Conservation (phyloP, 257 asterid species). For the Solanum piurae region DNA sequence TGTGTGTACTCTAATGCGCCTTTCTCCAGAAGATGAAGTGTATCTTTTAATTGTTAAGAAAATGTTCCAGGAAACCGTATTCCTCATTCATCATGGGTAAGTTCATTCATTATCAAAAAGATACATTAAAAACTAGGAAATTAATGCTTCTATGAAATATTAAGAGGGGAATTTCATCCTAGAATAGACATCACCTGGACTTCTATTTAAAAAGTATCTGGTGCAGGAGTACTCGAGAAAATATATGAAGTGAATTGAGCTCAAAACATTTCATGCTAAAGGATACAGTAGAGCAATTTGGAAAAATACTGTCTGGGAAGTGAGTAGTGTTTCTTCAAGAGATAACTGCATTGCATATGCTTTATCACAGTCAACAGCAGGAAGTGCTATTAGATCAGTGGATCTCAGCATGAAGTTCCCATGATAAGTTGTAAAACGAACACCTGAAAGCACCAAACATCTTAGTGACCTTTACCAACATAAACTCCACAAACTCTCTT, state of each 20-base stretch:
- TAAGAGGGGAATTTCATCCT: background rate
- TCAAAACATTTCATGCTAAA: constrained; percentile 3
- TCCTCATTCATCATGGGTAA: background rate
- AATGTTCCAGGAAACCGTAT: background rate
- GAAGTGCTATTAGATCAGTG: constrained; percentile 92
- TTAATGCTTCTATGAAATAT: background rate
- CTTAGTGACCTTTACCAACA: background rate
- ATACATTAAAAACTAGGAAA: background rate
- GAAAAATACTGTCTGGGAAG: constrained; percentile 73
- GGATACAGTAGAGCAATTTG: constrained; percentile 99
- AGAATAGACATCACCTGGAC: background rate
- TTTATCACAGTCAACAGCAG: constrained; percentile 97
- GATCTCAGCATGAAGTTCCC: constrained; percentile 98
- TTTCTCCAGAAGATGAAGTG: constrained; percentile 96
- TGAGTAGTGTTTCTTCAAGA: constrained; percentile 87
- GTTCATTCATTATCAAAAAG: background rate
- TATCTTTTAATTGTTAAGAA: constrained; percentile 65
- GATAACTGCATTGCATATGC: constrained; percentile 92
- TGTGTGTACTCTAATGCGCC: constrained; percentile 97
- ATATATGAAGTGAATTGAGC: background rate
- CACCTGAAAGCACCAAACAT: constrained; percentile 42
- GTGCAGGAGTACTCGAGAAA: background rate
- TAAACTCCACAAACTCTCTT: background rate
- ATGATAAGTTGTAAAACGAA: constrained; percentile 93
- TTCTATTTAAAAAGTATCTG: background rate